phyloP scores from a whole-genome alignment of 2,329 filamentous ascomycete genomes.

The Paraphoma sp. region DNA sequence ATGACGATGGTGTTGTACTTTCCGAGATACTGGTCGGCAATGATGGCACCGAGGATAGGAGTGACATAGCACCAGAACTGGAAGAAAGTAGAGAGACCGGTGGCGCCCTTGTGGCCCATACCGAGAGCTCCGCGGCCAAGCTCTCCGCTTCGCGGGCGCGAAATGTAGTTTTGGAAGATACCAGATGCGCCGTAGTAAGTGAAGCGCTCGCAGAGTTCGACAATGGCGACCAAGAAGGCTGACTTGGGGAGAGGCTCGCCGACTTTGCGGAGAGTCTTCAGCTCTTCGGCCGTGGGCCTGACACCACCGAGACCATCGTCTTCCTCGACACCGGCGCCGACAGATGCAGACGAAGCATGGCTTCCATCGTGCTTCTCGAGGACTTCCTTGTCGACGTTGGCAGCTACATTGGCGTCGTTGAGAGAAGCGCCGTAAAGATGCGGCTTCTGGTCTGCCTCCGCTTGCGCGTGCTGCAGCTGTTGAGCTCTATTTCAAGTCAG shows the following conservation, averaged over 20 bases:
- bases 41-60: conserved; percentile 51
- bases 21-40: conserved; percentile 73
- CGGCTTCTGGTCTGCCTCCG: conserved; percentile 33
- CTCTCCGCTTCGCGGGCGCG: conserved; percentile 47
- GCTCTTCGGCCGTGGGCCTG: conserved; percentile 53
- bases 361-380: conserved; percentile 11
- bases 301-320: conserved; percentile 40
- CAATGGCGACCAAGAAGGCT: conserved; percentile 57
- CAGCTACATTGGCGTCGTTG: conserved; percentile 21
- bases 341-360: conserved; percentile 22
- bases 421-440: conserved; percentile 38
- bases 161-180: conserved; percentile 60
- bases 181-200: conserved; percentile 56
- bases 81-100: conserved; percentile 56
- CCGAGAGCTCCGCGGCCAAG: conserved; percentile 51
- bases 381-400: conserved; percentile 5
- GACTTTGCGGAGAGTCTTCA: conserved; percentile 52
- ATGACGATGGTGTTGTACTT: conserved; percentile 75
- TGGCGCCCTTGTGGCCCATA: conserved; percentile 54
- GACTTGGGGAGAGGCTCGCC: conserved; percentile 55
- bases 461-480: conserved; percentile 38
- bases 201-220: conserved; percentile 59
- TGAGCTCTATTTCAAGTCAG: conserved; percentile 31
- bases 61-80: conserved; percentile 49
- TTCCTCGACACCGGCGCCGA: conserved; percentile 17